Conservation (phyloP, 2,329 filamentous ascomycete species). For the Chalaropsis thielavioides region DNA sequence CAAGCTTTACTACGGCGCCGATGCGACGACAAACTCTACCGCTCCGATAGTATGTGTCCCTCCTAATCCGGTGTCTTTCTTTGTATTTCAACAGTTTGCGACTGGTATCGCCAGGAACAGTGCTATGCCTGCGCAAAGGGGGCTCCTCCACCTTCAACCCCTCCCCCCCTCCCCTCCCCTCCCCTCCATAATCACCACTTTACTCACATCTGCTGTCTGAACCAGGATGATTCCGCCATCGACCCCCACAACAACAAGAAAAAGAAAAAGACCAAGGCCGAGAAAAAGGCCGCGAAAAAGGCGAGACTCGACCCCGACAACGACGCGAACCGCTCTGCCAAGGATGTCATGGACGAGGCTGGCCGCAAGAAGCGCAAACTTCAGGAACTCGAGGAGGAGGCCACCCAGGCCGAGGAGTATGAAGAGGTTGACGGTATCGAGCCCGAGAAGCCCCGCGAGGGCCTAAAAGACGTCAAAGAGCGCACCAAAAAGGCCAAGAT, state of each 20-base stretch:
- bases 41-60: slow-evolving; percentile 45
- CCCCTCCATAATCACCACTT: slow-evolving; percentile 3
- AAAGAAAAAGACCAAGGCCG: slow-evolving; percentile 89
- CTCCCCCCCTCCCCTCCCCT: not conserved
- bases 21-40: slow-evolving; percentile 53
- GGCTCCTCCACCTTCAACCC: too few relatives aligned
- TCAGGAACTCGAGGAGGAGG: slow-evolving; percentile 32
- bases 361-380: slow-evolving; percentile 68
- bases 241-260: slow-evolving; percentile 33
- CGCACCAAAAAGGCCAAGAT: slow-evolving; percentile 27
- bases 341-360: slow-evolving; percentile 80
- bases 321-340: slow-evolving; percentile 62
- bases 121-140: too few relatives aligned
- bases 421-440: slow-evolving; percentile 40
- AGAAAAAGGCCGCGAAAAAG: slow-evolving; percentile 66
- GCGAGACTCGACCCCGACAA: slow-evolving; percentile 87
- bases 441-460: slow-evolving; percentile 48
- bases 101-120: not conserved
- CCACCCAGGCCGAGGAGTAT: slow-evolving; percentile 30
- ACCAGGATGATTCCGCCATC: slow-evolving; percentile 63
- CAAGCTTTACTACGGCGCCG: slow-evolving; percentile 79
- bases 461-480: slow-evolving; percentile 48
- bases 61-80: not conserved
- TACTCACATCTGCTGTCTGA: not conserved
- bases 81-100: too few relatives aligned